These are phyloP conservation scores for Mycena floridula DNA, from an alignment of 768 basidiomycete genomes.

Conservation along the genomic window DNA sequence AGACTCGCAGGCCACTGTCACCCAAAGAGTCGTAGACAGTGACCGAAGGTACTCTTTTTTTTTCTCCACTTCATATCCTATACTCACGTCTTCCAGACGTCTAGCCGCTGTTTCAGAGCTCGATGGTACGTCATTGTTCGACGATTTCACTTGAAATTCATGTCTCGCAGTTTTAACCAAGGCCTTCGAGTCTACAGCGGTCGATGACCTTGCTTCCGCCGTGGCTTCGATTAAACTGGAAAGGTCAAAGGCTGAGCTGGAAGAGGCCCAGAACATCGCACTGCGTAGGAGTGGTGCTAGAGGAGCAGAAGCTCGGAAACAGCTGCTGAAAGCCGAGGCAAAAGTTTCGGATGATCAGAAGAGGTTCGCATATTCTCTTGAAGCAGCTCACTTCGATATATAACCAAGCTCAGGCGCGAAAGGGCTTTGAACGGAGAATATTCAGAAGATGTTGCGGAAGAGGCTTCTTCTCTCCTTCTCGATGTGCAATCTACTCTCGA, in stretches of 20 bases:
- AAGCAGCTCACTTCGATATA: no score
- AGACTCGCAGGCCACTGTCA: constrained; percentile 19
- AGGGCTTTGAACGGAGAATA: constrained; percentile 15
- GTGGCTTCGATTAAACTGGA: constrained; percentile 22
- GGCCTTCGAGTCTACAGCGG: constrained; percentile 18
- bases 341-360: constrained; percentile 26
- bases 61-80: no score
- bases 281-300: constrained; percentile 47
- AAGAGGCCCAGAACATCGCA: constrained; percentile 39
- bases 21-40: constrained; percentile 38
- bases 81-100: no score
- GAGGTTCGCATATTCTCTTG: no score
- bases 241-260: constrained; percentile 20
- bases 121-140: constrained; percentile 3
- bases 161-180: constrained; percentile 15
- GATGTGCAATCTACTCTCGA: constrained; percentile 22
- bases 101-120: constrained; percentile 24
- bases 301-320: constrained; percentile 50
- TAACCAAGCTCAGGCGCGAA: constrained; percentile 16
- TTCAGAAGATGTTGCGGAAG: constrained; percentile 13
- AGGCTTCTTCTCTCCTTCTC: constrained; percentile 19
- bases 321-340: constrained; percentile 39
- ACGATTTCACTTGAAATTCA: no score
- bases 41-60: no score
- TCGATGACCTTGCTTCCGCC: constrained; percentile 13